These are phyloP conservation scores for Ailanthus altissimus DNA, from an alignment of 345 rosid species.

Conservation along the genomic window DNA sequence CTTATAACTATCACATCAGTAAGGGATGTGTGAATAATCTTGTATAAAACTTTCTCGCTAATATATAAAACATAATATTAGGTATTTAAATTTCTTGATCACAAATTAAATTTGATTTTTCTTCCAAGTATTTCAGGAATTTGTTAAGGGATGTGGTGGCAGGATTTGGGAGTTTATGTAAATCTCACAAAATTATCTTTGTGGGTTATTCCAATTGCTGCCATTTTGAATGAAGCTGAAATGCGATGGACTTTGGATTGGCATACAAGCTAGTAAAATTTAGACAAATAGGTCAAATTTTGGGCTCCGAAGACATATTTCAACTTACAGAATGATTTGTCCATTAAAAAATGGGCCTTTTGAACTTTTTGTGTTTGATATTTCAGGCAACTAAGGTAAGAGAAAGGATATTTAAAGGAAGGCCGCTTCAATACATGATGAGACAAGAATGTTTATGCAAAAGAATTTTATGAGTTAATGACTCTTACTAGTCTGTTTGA, in stretches of 20 bases:
- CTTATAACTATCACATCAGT: no score
- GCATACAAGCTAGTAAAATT: slow-evolving; percentile 66
- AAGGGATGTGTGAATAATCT: no score
- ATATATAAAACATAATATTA: no score
- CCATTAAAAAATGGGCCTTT: neutral
- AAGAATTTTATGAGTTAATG: neutral
- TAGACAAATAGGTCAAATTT: slow-evolving; percentile 53
- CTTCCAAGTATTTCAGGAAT: slow-evolving; percentile 41
- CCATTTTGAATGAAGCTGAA: slow-evolving; percentile 38
- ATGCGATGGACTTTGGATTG: slow-evolving; percentile 80
- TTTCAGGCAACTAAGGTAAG: slow-evolving; percentile 49
- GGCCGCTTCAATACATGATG: neutral
- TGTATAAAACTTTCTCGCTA: no score
- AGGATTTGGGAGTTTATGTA: slow-evolving; percentile 70
- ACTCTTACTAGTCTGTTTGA: no score
- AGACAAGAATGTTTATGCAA: neutral
- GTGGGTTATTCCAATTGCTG: slow-evolving; percentile 71
- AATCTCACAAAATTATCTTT: slow-evolving; percentile 63
- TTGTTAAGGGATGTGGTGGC: slow-evolving; percentile 88
- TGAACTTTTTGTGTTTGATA: neutral
- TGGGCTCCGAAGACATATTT: neutral
- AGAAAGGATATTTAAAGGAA: slow-evolving; percentile 27
- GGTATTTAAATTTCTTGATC: no score
- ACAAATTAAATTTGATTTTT: neutral
- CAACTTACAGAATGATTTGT: neutral